Evolutionary conservation across 2,329 filamentous ascomycete species (phyloP), one percentile per base, ranked within the genome.

Genomic region (Xylaria sp.): DNA sequence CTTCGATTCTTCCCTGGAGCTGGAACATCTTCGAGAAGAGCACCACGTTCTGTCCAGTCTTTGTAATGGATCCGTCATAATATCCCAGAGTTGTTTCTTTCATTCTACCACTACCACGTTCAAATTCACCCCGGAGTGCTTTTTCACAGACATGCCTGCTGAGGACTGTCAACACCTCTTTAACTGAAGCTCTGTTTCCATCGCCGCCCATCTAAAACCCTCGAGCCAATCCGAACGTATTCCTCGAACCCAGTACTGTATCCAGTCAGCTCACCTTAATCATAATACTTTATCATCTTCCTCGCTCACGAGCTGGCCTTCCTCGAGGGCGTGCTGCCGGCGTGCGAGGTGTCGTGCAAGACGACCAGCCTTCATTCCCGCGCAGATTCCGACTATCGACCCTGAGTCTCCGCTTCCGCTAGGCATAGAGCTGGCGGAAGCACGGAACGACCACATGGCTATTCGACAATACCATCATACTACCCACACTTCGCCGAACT

Each of bases 381-480:
- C 56, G 12, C 54, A 10, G n/a, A 59, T 15, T n/a, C 44, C 63
- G 55, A 61, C 39, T 39, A 39, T 61, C 46, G 41, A 59, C 56
- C 52, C 18, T 58, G 37, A 39, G 20, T 25, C 52, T 31, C 13
- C 50, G 60, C 54, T 51, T 60, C 63, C 51, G 67, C 70, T 58
- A 64, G 62, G 60, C 62, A 66, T 56, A 55, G 50, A 66, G 62
- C 65, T 70, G 44, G 67, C 67, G 67, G 71, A 59, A 63, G 55
- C 67, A 66, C 60, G 31, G 67, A 56, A 55, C 70, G 71, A 75
- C 63, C 76, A 72, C 76, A 83, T 83, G 82, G 82, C 80, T 74
- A 73, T 75, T 73, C 70, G 69, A 67, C 62, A 69, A 76, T 76
- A 75, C 63, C 55, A 58, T 67, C 66, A 63, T 44, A 66, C 58